Percentiles rank a stretch among this genome's conserved stretches.
Evolutionary conservation across 176 grass and related monocot genomes (phyloP).

Genomic region (Avena atlantica): DNA sequence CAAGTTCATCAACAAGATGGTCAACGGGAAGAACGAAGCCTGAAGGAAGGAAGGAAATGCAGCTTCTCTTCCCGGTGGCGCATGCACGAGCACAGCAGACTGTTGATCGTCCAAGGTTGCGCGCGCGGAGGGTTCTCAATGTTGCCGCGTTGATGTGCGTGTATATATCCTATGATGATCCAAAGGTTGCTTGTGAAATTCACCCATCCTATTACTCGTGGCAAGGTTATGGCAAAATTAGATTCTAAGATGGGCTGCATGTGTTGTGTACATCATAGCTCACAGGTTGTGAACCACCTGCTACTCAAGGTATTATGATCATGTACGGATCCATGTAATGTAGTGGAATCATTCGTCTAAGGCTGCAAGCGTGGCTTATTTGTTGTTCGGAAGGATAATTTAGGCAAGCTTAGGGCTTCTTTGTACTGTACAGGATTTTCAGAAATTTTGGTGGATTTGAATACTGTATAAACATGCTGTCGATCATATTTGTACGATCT

Average conservation of each 20-base stretch:
- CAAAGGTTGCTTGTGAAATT: neutral
- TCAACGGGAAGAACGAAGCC: neutral
- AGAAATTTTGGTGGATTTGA: neutral
- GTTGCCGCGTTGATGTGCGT: neutral
- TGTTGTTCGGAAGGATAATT: neutral
- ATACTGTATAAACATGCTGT: no score
- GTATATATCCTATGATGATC: neutral
- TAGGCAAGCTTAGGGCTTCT: neutral
- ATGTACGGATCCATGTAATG: neutral
- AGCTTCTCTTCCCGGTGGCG: neutral
- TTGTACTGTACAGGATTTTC: neutral
- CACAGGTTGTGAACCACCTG: neutral
- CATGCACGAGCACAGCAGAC: constrained; percentile 10
- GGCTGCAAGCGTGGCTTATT: neutral
- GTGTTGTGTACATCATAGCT: neutral
- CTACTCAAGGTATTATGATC: neutral
- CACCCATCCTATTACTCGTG: neutral
- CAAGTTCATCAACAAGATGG: constrained; percentile 54
- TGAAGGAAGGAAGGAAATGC: constrained; percentile 11
- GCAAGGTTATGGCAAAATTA: neutral
- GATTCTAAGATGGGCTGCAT: constrained; percentile 13
- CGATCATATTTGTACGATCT: no score
- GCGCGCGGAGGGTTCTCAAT: neutral
- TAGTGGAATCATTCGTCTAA: neutral
- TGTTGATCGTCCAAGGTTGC: neutral